These are phyloP conservation scores for Candida freyschussii DNA, from an alignment of 1,139 yeast genomes.

Conservation along the genomic window DNA sequence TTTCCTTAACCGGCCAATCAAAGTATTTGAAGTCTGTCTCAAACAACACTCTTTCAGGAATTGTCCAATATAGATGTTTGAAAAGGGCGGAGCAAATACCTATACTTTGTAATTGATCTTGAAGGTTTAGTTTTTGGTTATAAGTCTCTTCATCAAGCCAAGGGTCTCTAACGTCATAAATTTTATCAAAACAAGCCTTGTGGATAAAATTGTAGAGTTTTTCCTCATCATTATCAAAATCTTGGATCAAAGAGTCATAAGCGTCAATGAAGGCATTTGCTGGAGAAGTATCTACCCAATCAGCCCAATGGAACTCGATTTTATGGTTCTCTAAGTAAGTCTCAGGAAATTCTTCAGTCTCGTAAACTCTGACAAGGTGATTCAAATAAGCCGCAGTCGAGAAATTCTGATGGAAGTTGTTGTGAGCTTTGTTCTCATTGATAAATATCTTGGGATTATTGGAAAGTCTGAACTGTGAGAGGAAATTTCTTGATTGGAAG, in stretches of 20 bases:
- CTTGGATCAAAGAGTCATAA: conserved; percentile 14
- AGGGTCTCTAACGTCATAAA: conserved; percentile 21
- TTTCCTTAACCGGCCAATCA: conserved; percentile 21
- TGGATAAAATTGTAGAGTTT: conserved; percentile 14
- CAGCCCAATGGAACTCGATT: conserved; percentile 27
- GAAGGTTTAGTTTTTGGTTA: conserved; percentile 13
- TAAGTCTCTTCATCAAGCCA: conserved; percentile 24
- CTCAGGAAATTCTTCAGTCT: conserved; percentile 17
- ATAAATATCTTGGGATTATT: conserved; percentile 6
- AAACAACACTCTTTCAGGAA: conserved; percentile 24
- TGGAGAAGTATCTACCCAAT: conserved; percentile 26
- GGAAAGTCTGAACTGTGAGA: conserved; percentile 18
- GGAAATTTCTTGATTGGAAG: conserved; percentile 18
- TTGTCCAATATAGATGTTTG: conserved; percentile 23
- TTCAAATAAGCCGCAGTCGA: conserved; percentile 17
- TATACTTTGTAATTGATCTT: conserved; percentile 25
- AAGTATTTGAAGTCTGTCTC: conserved; percentile 26
- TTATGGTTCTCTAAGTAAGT: conserved; percentile 9
- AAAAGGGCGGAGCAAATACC: conserved; percentile 26
- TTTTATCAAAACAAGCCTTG: conserved; percentile 22
- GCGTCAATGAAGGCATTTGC: conserved; percentile 24
- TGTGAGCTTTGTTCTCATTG: conserved; percentile 6
- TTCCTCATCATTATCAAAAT: conserved; percentile 15
- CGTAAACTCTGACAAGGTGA: conserved; percentile 11
- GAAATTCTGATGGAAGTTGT: conserved; percentile 16